A percentile compares a stretch with the other conserved stretches of the same genome.
Evolutionary conservation across 2,329 filamentous ascomycete species (phyloP).

Genomic region (Aspergillus ibericus): DNA sequence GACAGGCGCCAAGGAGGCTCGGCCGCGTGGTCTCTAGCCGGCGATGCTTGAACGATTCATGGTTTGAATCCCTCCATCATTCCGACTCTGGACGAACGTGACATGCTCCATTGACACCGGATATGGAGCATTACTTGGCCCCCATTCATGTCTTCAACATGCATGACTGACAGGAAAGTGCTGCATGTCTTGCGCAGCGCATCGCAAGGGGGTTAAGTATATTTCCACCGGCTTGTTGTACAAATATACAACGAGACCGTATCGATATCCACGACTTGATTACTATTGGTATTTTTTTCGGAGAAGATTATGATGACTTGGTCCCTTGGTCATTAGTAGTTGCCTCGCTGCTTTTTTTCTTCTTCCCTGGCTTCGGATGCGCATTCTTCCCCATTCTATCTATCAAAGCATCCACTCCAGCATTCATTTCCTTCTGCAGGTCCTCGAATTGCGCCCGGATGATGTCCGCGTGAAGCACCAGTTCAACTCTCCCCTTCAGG

Average conservation of each 20-base stretch:
- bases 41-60: background rate
- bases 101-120: too few relatives aligned
- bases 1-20: conserved; percentile 27
- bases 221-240: background rate
- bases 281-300: background rate
- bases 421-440: conserved; percentile 19
- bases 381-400: background rate
- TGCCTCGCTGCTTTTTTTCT: background rate
- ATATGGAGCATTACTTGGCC: too few relatives aligned
- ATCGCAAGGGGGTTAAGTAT: background rate
- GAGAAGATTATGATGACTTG: background rate
- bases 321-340: background rate
- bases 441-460: conserved; percentile 14
- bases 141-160: background rate
- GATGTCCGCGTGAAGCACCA: conserved; percentile 23
- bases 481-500: conserved; percentile 40
- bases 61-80: background rate
- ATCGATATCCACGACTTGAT: background rate
- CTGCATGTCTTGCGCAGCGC: background rate
- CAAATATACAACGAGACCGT: background rate
- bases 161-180: background rate
- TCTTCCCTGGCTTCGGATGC: background rate
- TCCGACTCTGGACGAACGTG: too few relatives aligned
- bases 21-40: conserved; percentile 22
- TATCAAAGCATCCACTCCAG: conserved; percentile 17